phyloP scores from a whole-genome alignment of 1,284 basidiomycete species.

The Trametes polyzona region DNA sequence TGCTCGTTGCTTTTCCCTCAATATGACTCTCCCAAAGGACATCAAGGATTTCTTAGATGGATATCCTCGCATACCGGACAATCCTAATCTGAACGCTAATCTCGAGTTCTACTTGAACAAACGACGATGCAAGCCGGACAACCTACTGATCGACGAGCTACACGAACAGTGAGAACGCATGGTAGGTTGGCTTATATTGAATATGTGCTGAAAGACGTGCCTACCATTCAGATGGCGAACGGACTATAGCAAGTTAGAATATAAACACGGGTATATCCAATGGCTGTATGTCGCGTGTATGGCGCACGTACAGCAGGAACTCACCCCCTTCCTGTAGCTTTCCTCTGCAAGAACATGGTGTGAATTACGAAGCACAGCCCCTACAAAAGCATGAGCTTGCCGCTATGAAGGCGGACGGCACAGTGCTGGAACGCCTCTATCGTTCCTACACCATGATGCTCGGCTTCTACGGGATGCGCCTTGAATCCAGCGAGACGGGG shows the following conservation, averaged over 20 bases:
- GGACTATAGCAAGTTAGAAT: constrained; percentile 65
- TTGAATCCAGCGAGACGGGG: constrained; percentile 59
- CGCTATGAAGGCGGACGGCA: constrained; percentile 57
- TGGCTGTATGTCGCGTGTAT: constrained; percentile 59
- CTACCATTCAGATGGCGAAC: constrained; percentile 71
- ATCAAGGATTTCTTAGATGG: constrained; percentile 63
- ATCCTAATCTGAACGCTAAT: constrained; percentile 50
- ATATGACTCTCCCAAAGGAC: constrained; percentile 51
- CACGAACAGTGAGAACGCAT: constrained; percentile 55
- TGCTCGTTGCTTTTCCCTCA: not conserved
- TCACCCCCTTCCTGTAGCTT: constrained; percentile 47
- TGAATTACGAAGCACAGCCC: constrained; percentile 70
- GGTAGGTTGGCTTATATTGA: too few relatives aligned
- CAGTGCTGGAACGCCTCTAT: constrained; percentile 54
- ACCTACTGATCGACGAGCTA: constrained; percentile 63
- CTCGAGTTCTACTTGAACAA: constrained; percentile 67
- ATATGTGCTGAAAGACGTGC: too few relatives aligned
- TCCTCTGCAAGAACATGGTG: constrained; percentile 68
- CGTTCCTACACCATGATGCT: constrained; percentile 73
- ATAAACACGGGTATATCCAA: constrained; percentile 74
- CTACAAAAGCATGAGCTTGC: constrained; percentile 67
- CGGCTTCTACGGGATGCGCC: constrained; percentile 74
- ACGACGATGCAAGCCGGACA: constrained; percentile 62
- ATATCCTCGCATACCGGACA: constrained; percentile 54
- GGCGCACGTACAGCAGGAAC: not conserved